A percentile compares a stretch with the other conserved stretches of the same genome.
These are phyloP conservation scores for Aspergillus texensis DNA, from an alignment of 2,329 filamentous ascomycete genomes.

Conservation along the genomic window DNA sequence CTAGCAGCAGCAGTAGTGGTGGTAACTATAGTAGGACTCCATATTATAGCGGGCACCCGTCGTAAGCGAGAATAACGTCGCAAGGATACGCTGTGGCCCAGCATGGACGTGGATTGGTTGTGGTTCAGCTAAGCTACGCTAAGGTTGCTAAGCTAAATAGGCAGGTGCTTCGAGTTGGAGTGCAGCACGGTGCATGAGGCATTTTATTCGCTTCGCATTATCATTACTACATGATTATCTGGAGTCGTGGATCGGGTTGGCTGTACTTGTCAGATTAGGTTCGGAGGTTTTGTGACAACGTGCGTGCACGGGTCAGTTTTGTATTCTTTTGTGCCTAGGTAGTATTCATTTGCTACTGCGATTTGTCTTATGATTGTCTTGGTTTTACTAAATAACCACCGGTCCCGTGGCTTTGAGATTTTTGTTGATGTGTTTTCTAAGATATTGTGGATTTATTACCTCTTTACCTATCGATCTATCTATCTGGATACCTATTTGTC, in stretches of 20 bases:
- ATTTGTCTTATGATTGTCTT: neutral
- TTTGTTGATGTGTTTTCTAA: no score
- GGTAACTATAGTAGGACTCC: neutral
- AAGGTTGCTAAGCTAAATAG: conserved; percentile 8
- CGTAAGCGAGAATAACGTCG: neutral
- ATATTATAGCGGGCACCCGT: neutral
- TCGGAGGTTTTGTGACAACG: neutral
- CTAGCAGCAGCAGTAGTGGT: no score
- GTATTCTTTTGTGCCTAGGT: neutral
- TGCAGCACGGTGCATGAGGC: neutral
- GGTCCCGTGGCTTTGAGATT: neutral
- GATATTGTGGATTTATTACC: no score
- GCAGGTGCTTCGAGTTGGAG: conserved; percentile 1
- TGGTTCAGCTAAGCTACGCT: conserved; percentile 4
- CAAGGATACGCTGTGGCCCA: neutral
- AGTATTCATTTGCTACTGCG: neutral
- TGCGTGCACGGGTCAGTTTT: neutral
- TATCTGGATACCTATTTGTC: neutral
- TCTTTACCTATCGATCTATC: no score
- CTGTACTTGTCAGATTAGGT: neutral
- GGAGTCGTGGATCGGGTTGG: neutral
- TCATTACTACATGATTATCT: neutral
- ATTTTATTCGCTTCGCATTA: neutral
- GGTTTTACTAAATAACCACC: neutral
- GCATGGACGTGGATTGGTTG: neutral